A percentile compares a stretch with the other conserved stretches of the same genome.
Evolutionary conservation across 1,139 yeast species (phyloP).

Genomic region (Suhomyces bribrorum): DNA sequence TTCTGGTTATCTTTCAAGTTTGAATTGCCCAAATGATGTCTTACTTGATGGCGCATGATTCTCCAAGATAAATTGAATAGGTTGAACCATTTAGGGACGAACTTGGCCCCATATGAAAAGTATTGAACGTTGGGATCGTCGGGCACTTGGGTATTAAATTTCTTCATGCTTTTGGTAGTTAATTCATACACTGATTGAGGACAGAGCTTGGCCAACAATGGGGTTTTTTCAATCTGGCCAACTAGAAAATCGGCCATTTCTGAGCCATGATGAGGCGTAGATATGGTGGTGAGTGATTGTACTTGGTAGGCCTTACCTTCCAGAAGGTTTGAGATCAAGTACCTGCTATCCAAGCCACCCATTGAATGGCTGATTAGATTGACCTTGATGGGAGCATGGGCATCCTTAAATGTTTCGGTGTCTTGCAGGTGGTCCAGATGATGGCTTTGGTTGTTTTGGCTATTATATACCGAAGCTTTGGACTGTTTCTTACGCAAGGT

Average conservation of each 20-base stretch:
- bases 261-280: constrained; percentile 89
- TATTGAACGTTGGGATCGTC: constrained; percentile 68
- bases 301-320: constrained; percentile 49
- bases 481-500: constrained; percentile 29
- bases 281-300: constrained; percentile 74
- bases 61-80: constrained; percentile 65
- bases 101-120: constrained; percentile 81
- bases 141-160: constrained; percentile 53
- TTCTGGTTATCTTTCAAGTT: constrained; percentile 13
- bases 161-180: constrained; percentile 54
- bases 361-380: constrained; percentile 89
- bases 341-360: constrained; percentile 91
- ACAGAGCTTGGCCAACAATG: constrained; percentile 25
- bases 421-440: constrained; percentile 13
- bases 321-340: constrained; percentile 59
- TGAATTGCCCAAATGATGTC: neutral
- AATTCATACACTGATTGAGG: constrained; percentile 57
- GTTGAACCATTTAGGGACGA: constrained; percentile 62
- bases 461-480: constrained; percentile 33
- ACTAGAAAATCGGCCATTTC: constrained; percentile 75
- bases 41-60: constrained; percentile 35
- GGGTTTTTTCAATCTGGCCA: constrained; percentile 21
- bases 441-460: constrained; percentile 10
- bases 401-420: constrained; percentile 11
- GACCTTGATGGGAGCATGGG: constrained; percentile 45